Evolutionary conservation across 768 basidiomycete species (phyloP).

Genomic region (Psilocybe azurescens): DNA sequence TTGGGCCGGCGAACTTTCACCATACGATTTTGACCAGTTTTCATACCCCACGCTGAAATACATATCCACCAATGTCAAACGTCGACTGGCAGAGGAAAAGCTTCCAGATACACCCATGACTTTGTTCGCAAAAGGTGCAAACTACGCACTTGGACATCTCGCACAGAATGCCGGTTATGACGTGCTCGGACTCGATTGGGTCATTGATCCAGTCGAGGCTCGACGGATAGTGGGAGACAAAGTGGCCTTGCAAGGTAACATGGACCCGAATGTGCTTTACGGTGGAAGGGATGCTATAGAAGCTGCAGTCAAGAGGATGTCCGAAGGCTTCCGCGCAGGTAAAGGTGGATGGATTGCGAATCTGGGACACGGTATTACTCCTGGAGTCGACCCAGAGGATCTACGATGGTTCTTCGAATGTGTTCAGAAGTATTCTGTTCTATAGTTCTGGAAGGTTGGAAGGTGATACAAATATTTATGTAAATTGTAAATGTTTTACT

Average conservation of each 20-base stretch:
- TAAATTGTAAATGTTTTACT: neutral
- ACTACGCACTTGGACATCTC: slow-evolving; percentile 66
- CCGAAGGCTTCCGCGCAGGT: slow-evolving; percentile 69
- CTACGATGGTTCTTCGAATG: slow-evolving; percentile 91
- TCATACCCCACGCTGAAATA: slow-evolving; percentile 79
- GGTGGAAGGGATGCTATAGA: slow-evolving; percentile 90
- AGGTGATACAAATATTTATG: slow-evolving; percentile 7
- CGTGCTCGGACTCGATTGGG: slow-evolving; percentile 92
- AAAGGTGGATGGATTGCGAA: slow-evolving; percentile 94
- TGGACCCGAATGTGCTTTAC: slow-evolving; percentile 88
- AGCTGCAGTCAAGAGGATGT: slow-evolving; percentile 81
- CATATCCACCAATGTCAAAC: slow-evolving; percentile 74
- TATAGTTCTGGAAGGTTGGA: slow-evolving; percentile 17
- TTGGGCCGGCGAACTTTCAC: slow-evolving; percentile 92
- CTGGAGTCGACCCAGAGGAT: slow-evolving; percentile 93
- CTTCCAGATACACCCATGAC: slow-evolving; percentile 79
- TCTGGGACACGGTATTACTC: slow-evolving; percentile 96
- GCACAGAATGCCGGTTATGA: slow-evolving; percentile 79
- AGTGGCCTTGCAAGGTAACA: slow-evolving; percentile 88
- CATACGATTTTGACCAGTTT: slow-evolving; percentile 83
- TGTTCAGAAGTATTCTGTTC: slow-evolving; percentile 77
- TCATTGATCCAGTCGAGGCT: slow-evolving; percentile 77
- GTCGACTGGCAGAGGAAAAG: slow-evolving; percentile 54
- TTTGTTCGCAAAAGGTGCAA: slow-evolving; percentile 95
- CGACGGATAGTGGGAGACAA: slow-evolving; percentile 62